Evolutionary conservation across 768 basidiomycete genomes (phyloP).

Genomic region (Boletellus ananas): DNA sequence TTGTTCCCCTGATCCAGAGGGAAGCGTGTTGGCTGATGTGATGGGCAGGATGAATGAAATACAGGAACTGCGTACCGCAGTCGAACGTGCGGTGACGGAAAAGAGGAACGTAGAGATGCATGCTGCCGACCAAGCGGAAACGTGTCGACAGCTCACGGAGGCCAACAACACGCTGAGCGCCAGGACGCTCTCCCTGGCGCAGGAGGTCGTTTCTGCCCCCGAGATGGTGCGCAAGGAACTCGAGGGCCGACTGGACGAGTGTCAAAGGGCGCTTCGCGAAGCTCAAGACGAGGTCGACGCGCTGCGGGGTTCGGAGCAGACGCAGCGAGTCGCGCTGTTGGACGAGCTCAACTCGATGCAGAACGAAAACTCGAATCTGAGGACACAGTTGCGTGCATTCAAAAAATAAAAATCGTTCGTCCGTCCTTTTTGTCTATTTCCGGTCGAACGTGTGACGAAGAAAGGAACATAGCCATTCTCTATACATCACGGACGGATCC

Average conservation of each 20-base stretch:
- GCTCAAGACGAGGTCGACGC: constrained; percentile 67
- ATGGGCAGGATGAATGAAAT: constrained; percentile 61
- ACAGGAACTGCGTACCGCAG: constrained; percentile 50
- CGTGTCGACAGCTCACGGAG: constrained; percentile 66
- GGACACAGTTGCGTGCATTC: constrained; percentile 64
- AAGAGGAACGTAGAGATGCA: constrained; percentile 67
- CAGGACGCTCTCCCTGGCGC: constrained; percentile 50
- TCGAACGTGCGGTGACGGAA: constrained; percentile 59
- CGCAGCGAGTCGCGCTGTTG: constrained; percentile 76
- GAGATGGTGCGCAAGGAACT: constrained; percentile 57
- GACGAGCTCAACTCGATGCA: constrained; percentile 86
- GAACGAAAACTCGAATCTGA: constrained; percentile 68
- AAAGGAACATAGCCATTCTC: background rate
- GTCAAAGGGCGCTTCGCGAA: constrained; percentile 55
- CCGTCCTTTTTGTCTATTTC: background rate
- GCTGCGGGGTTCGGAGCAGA: constrained; percentile 69
- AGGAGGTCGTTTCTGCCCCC: constrained; percentile 35
- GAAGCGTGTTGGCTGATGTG: background rate
- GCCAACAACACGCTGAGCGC: constrained; percentile 78
- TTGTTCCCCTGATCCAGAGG: background rate
- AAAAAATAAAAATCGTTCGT: constrained; percentile 30
- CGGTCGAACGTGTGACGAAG: background rate
- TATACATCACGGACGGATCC: background rate
- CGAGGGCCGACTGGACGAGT: constrained; percentile 59
- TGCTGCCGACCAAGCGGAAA: constrained; percentile 71